phyloP scores from a whole-genome alignment of 352 stramenopile genomes.

The Globisporangium spiculum region DNA sequence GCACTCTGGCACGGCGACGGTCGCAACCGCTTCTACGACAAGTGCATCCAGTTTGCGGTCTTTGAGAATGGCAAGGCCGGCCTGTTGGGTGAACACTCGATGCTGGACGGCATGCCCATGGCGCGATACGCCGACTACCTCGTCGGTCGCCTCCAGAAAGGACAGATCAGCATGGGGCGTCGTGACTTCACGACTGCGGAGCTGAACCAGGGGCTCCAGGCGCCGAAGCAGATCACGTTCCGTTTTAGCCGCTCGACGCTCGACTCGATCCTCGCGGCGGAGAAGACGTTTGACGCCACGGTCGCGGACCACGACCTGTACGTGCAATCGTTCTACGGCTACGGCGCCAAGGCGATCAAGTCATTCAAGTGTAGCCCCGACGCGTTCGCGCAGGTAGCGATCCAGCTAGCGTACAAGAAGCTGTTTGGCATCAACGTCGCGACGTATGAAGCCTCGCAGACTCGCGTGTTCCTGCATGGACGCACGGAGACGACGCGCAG shows the following conservation, averaged over 20 bases:
- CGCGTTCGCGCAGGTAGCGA: constrained; percentile 94
- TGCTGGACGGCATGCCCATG: constrained; percentile 87
- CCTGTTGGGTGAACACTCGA: constrained; percentile 92
- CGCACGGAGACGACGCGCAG: constrained; percentile 90
- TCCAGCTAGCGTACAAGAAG: constrained; percentile 91
- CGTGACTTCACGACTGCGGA: constrained; percentile 40
- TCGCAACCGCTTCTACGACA: constrained; percentile 97
- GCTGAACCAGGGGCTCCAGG: constrained; percentile 23
- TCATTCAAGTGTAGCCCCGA: constrained; percentile 90
- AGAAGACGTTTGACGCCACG: constrained; percentile 62
- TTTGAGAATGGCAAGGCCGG: constrained; percentile 95
- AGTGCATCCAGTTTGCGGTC: constrained; percentile 95
- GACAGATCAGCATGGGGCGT: constrained; percentile 45
- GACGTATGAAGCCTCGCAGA: constrained; percentile 96
- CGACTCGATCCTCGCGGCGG: constrained; percentile 42
- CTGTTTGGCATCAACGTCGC: constrained; percentile 56
- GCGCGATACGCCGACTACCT: constrained; percentile 64
- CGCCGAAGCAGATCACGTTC: constrained; percentile 48
- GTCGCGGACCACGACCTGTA: constrained; percentile 87
- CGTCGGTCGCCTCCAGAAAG: constrained; percentile 47
- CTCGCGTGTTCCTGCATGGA: constrained; percentile 92
- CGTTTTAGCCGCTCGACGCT: constrained; percentile 49
- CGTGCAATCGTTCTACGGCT: constrained; percentile 87
- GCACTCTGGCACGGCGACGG: constrained; percentile 83
- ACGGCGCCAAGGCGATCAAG: constrained; percentile 89